phyloP scores from a whole-genome alignment of 73 alveolate species.

The Durusdinium trenchii region DNA sequence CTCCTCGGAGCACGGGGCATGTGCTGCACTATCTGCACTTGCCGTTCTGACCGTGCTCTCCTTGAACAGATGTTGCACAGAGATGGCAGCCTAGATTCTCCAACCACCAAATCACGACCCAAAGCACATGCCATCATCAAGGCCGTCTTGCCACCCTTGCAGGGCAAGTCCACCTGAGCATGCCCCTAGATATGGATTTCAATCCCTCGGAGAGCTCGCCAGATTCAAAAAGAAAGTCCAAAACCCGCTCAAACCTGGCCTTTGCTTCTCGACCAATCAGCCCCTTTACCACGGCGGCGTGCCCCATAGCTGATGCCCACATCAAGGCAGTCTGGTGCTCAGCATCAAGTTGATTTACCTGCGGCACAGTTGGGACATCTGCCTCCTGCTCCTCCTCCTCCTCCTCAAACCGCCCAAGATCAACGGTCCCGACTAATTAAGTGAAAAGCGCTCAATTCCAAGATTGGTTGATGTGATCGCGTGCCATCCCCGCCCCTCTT shows the following conservation, averaged over 20 bases:
- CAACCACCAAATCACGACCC: conserved; percentile 81
- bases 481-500: neutral
- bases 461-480: too few relatives aligned
- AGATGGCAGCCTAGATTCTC: neutral
- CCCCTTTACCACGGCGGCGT: conserved; percentile 29
- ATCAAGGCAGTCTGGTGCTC: conserved; percentile 89
- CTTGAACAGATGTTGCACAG: neutral
- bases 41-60: too few relatives aligned
- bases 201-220: neutral
- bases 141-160: conserved; percentile 93
- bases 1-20: conserved; percentile 4
- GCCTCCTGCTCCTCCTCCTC: neutral
- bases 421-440: too few relatives aligned
- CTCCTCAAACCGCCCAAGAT: neutral
- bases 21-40: neutral
- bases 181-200: neutral
- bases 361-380: too few relatives aligned
- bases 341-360: conserved; percentile 77
- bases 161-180: conserved; percentile 63
- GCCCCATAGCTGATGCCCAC: conserved; percentile 92
- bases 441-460: too few relatives aligned
- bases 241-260: neutral
- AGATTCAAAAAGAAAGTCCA: too few relatives aligned
- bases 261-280: conserved; percentile 54
- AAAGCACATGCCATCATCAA: conserved; percentile 41